Conservation (phyloP, 768 basidiomycete species). For the Suillus bovinus region DNA sequence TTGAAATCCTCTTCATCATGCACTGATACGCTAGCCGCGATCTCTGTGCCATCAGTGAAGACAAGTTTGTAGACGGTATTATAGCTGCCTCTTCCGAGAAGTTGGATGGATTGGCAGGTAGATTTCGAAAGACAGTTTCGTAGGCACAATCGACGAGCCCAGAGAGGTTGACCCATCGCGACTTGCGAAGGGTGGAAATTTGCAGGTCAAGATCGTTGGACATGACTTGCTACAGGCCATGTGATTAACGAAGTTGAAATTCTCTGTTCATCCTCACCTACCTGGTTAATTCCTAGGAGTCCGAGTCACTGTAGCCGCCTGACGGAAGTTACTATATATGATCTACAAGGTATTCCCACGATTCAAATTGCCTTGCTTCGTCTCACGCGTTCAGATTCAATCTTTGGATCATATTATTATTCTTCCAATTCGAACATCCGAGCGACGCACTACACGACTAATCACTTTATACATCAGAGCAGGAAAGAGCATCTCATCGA, state of each 20-base stretch:
- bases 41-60: not conserved
- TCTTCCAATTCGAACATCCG: not conserved
- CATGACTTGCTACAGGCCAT: not conserved
- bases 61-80: conserved; percentile 1
- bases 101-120: not conserved
- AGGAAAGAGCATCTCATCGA: not conserved
- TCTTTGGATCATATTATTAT: not conserved
- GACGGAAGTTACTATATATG: no score
- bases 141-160: not conserved
- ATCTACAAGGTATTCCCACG: no score
- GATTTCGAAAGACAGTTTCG: not conserved
- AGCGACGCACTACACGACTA: not conserved
- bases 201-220: not conserved
- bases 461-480: not conserved
- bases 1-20: not conserved
- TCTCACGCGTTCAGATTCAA: no score
- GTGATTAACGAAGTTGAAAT: not conserved
- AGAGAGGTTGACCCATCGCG: not conserved
- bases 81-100: not conserved
- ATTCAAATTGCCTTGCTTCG: no score
- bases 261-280: not conserved
- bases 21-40: not conserved
- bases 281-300: not conserved
- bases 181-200: not conserved
- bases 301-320: no score